These are phyloP conservation scores for Heritiera fomes DNA, from an alignment of 345 rosid species.

Conservation along the genomic window DNA sequence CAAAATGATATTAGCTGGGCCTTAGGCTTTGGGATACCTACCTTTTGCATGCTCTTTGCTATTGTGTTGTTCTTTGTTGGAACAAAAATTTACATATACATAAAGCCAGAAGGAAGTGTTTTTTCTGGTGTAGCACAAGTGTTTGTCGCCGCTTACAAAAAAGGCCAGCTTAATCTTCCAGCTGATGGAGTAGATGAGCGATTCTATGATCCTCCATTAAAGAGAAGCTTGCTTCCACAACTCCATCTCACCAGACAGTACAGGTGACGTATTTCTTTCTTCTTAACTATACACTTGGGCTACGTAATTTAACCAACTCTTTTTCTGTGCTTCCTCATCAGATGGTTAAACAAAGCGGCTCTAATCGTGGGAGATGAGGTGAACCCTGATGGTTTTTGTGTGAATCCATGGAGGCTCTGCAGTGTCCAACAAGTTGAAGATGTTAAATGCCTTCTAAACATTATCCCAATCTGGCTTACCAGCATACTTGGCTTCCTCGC, in stretches of 20 bases:
- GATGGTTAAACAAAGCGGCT: conserved; percentile 52
- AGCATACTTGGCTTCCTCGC: conserved; percentile 44
- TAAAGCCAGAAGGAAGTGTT: conserved; percentile 66
- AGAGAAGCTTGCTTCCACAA: conserved; percentile 33
- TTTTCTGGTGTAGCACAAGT: conserved; percentile 55
- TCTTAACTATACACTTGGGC: not conserved
- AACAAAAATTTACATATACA: conserved; percentile 52
- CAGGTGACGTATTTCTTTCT: conserved; percentile 40
- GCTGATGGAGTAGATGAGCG: conserved; percentile 17
- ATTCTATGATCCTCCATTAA: conserved; percentile 44
- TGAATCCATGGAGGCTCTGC: conserved; percentile 37
- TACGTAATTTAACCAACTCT: not conserved
- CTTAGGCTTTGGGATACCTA: conserved; percentile 74
- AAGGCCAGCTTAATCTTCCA: conserved; percentile 40
- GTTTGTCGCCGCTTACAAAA: conserved; percentile 54
- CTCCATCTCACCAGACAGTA: conserved; percentile 47
- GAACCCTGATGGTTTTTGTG: conserved; percentile 23
- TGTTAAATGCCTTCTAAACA: conserved; percentile 40
- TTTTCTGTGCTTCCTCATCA: conserved; percentile 6
- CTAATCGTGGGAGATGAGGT: conserved; percentile 32
- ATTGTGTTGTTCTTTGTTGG: conserved; percentile 61
- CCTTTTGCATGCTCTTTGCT: conserved; percentile 50
- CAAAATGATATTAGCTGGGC: conserved; percentile 82
- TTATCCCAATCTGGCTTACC: conserved; percentile 46
- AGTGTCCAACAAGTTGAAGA: conserved; percentile 48